Evolutionary conservation across 805 yeast genomes (phyloP), one percentile per base, ranked within the genome.

Genomic region (Ogataea chonburiensis): DNA sequence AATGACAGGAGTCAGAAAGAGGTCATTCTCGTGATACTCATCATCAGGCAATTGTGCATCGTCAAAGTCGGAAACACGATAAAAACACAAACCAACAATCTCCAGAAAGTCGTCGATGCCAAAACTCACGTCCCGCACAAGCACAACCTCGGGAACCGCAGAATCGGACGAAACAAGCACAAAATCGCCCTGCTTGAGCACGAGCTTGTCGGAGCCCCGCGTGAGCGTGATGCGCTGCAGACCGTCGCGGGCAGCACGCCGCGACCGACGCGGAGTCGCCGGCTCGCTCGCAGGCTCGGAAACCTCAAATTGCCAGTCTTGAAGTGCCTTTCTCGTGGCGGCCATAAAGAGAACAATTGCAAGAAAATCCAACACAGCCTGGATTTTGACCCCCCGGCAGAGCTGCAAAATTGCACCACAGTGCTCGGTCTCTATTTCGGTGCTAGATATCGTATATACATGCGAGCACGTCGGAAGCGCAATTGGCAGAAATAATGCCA

Each of bases 1-100:
- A 13, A 64, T 36, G 21, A 71, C 69, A 3, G 83, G 68, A 0
- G 85, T 73, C 17, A 81, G 49, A 45, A 75, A 76, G 5, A 81
- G 37, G 53, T 81, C 87, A 47, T 70, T 67, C 1, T 46, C 42
- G 22, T 50, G 42, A 18, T 50, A 49, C 6, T 50, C 55, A 7
- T 58, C 45, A 12, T 32, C 40, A 8, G 66, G 61, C 17, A 62
- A 58, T 4, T 47, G 38, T 3, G 40, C 37, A 2, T 50, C 43
- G 19, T 63, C 59, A 6, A 74, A 56, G 24, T 77, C 80, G 4
- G 53, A 26, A 29, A 58, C 51, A 35, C 70, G 53, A n/a, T 69
- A 51, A 42, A 78, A 75, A 55, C 73, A 69, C 19, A 71, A 45
- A 2, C 70, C 79, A 40, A 61, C 58, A 1, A 80, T 45, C 11